Conservation (phyloP, 129 eudicot species). For the Tagetes erecta region DNA sequence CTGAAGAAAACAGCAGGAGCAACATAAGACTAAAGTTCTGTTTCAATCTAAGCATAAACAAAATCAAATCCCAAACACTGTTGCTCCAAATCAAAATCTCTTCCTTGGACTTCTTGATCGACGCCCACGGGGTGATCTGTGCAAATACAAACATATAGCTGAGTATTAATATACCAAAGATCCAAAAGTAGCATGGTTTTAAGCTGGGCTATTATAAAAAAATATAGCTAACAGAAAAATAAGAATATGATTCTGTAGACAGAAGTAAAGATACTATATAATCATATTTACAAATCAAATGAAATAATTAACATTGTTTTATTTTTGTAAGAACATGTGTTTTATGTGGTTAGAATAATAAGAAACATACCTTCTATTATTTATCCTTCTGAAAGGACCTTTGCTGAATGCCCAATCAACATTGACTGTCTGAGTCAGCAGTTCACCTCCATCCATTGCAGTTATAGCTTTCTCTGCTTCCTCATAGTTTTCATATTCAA, state of each 20-base stretch:
- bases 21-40: slow-evolving; percentile 10
- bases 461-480: slow-evolving; percentile 86
- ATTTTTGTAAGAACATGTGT: not conserved
- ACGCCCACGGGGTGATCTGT: slow-evolving; percentile 41
- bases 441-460: slow-evolving; percentile 70
- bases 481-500: slow-evolving; percentile 78
- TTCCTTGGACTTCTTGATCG: slow-evolving; percentile 61
- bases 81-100: slow-evolving; percentile 37
- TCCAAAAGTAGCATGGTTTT: not conserved
- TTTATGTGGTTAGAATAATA: not conserved
- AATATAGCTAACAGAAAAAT: not conserved
- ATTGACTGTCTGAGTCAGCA: slow-evolving; percentile 71
- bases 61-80: slow-evolving; percentile 18
- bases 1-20: not conserved
- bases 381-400: slow-evolving; percentile 84
- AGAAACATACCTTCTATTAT: slow-evolving; percentile 54
- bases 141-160: not conserved
- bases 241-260: not conserved
- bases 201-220: not conserved
- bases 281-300: not conserved
- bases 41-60: slow-evolving; percentile 21
- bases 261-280: not conserved
- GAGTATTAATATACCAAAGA: not conserved
- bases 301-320: not conserved
- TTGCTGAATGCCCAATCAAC: slow-evolving; percentile 99